Percentiles rank a stretch among this genome's conserved stretches.
These are phyloP conservation scores for Saccharomyces hybrid DNA, from an alignment of 1,139 yeast species.

Conservation along the genomic window DNA sequence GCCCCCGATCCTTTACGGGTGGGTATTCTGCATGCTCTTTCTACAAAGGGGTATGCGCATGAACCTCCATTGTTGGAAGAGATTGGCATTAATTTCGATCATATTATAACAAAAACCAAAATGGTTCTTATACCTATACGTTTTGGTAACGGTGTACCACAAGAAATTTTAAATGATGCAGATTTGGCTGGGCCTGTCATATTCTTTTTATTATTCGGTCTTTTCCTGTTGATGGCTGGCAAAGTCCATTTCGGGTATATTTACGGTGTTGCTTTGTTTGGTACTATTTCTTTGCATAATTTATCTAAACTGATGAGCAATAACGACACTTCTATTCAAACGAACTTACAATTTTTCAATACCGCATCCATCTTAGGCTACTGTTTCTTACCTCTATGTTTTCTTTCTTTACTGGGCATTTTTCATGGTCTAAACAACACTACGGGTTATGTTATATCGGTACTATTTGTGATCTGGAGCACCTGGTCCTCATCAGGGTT, in stretches of 20 bases:
- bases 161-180: constrained; percentile 78
- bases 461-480: constrained; percentile 81
- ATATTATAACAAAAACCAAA: constrained; percentile 76
- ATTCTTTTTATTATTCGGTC: constrained; percentile 81
- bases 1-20: constrained; percentile 48
- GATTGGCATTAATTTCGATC: constrained; percentile 84
- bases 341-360: constrained; percentile 29
- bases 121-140: constrained; percentile 79
- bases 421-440: constrained; percentile 61
- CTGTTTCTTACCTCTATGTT: constrained; percentile 83
- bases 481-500: constrained; percentile 92
- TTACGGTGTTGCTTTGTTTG: constrained; percentile 91
- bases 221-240: constrained; percentile 72
- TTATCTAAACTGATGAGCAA: constrained; percentile 73
- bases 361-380: constrained; percentile 86
- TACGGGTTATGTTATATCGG: constrained; percentile 64
- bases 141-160: constrained; percentile 36
- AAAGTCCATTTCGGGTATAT: constrained; percentile 95
- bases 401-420: constrained; percentile 67
- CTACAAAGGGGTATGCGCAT: constrained; percentile 87
- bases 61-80: constrained; percentile 92
- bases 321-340: constrained; percentile 10
- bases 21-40: constrained; percentile 86
- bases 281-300: constrained; percentile 76
- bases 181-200: constrained; percentile 94